Percentiles rank a stretch among this genome's conserved stretches.
Evolutionary conservation across 352 stramenopile species (phyloP).

Genomic region (Paralagenidium karlingii): DNA sequence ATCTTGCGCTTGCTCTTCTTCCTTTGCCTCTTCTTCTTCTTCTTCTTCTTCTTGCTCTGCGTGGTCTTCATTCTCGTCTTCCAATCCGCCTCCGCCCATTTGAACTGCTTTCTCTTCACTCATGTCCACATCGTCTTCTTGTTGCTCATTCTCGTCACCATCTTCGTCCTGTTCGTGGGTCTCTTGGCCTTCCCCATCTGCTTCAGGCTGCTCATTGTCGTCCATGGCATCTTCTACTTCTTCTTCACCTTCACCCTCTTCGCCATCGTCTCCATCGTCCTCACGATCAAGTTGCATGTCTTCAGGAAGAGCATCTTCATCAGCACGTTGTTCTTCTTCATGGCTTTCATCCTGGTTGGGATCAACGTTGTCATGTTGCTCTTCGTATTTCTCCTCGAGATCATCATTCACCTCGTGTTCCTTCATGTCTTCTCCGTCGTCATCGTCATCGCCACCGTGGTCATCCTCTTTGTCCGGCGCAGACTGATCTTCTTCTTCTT

Average conservation of each 20-base stretch:
- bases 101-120: slow-evolving; percentile 56
- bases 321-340: slow-evolving; percentile 46
- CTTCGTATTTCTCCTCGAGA: slow-evolving; percentile 80
- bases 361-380: slow-evolving; percentile 52
- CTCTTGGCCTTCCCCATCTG: slow-evolving; percentile 13
- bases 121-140: slow-evolving; percentile 41
- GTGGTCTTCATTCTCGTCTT: slow-evolving; percentile 65
- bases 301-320: slow-evolving; percentile 65
- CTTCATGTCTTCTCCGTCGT: slow-evolving; percentile 20
- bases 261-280: slow-evolving; percentile 26
- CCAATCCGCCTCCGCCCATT: slow-evolving; percentile 51
- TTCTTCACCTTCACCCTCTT: slow-evolving; percentile 20
- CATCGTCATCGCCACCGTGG: slow-evolving; percentile 15
- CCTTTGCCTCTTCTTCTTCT: slow-evolving; percentile 28
- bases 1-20: slow-evolving; percentile 20
- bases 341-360: slow-evolving; percentile 38
- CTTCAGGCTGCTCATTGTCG: slow-evolving; percentile 39
- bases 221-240: slow-evolving; percentile 8
- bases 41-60: slow-evolving; percentile 49
- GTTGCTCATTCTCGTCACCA: slow-evolving; percentile 26
- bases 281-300: slow-evolving; percentile 80
- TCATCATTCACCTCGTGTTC: slow-evolving; percentile 88
- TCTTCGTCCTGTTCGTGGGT: slow-evolving; percentile 19
- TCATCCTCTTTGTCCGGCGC: slow-evolving; percentile 11
- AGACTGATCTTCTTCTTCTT: slow-evolving; percentile 30